A percentile compares a stretch with the other conserved stretches of the same genome.
Evolutionary conservation across 371 early-diverging fungal genomes (phyloP).

Genomic region (Syncephalis fuscata): DNA sequence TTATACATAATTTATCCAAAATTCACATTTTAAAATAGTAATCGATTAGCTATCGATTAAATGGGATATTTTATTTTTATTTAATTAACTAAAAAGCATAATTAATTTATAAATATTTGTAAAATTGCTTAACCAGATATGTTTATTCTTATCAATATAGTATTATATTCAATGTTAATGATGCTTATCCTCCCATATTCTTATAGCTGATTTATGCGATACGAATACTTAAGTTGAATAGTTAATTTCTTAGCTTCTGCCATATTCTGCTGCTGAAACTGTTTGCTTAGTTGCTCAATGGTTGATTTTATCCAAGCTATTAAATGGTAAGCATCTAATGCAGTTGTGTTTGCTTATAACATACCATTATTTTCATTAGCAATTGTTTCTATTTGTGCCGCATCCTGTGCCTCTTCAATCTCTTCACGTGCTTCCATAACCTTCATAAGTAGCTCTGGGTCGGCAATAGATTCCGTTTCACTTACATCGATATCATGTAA

Average conservation of each 20-base stretch:
- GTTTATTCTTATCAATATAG: too few species aligned
- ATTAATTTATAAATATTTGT: too few species aligned
- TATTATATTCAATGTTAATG: too few species aligned
- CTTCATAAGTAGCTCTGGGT: constrained; percentile 62
- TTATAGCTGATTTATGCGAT: constrained; percentile 36
- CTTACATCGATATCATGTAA: constrained; percentile 33
- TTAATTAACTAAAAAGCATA: too few species aligned
- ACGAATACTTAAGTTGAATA: constrained; percentile 52
- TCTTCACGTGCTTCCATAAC: constrained; percentile 64
- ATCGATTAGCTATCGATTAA: too few species aligned
- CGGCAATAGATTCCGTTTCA: constrained; percentile 47
- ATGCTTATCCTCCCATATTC: constrained; percentile 24
- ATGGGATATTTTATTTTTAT: too few species aligned
- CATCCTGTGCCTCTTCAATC: constrained; percentile 40
- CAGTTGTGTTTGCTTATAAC: not conserved
- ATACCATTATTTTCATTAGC: constrained; percentile 26
- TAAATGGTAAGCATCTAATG: too few species aligned
- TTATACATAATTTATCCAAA: too few species aligned
- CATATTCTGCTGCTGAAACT: constrained; percentile 30
- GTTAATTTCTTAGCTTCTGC: constrained; percentile 31
- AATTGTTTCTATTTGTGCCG: constrained; percentile 31
- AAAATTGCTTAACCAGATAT: too few species aligned
- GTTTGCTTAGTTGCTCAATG: constrained; percentile 17
- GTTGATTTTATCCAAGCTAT: constrained; percentile 18
- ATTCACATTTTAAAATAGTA: too few species aligned